Base-by-base conservation (phyloP, 345 rosid genomes). In the Brassica incana region DNA sequence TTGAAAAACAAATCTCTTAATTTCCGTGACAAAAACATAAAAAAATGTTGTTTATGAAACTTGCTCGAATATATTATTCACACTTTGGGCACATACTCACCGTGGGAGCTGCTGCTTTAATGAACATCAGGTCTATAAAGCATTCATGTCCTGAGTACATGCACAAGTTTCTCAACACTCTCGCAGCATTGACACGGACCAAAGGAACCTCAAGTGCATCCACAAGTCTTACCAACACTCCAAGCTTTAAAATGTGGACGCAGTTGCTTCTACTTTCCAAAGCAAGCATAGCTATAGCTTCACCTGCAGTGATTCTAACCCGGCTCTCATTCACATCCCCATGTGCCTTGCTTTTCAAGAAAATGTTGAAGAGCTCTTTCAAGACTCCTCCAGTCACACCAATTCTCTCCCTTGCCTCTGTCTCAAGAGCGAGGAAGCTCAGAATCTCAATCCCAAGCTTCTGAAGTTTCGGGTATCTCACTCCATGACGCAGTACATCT, bases 341-440 rank as follows among this genome's bases (percentile, higher is more conserved):
- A 1, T 81, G 79, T n/a, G 56, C 68, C 30, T 74, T 77, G 5
- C 84, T 78, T 23, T 81, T 71, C 76, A 90, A 87, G 85, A 94
- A 92, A 72, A 94, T 90, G 75, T 86, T 88, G 81, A 92, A 77
- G 65, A 94, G 76, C 84, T 94, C 98, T 88, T 85, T 90, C 9
- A 92, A 88, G 23, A 94, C 76, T 29, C 97, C 92, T 2, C 98
- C 98, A 0, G 98, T 91, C 20, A 89, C 90, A 0, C 97, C 98
- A 62, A 92, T 92, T 77, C 88, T 87, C 82, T 92, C 93, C 6
- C 84, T 85, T 8, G 97, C 90, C 5, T 88, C 91, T 65, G 76
- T 88, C 63, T 94, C 97, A 45, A 88, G 77, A 5, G 95, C 97
- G 15, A 94, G 86, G 80, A 84, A 85, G 23, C 92, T 90, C 18